Conservation (phyloP, 2,329 filamentous ascomycete species). For the Verticillium tricorpus region DNA sequence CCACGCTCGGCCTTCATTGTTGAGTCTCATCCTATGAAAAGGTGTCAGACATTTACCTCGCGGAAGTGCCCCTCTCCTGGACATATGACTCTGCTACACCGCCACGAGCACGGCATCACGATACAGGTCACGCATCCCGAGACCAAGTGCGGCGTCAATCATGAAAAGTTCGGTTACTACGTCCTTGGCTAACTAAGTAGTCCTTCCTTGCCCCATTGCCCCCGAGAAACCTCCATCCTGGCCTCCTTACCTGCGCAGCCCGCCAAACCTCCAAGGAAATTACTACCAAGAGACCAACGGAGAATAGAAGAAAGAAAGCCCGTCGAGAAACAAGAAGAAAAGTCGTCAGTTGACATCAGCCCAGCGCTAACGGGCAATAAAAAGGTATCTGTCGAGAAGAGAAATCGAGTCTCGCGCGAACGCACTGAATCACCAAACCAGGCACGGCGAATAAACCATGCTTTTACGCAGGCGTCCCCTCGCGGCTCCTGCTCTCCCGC, state of each 20-base stretch:
- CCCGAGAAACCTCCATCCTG: background rate
- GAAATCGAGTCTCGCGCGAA: background rate
- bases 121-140: background rate
- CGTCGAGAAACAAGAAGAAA: background rate
- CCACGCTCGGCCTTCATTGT: too few relatives aligned
- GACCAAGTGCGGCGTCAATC: background rate
- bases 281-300: background rate
- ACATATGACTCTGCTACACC: too few relatives aligned
- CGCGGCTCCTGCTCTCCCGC: constrained; percentile 43
- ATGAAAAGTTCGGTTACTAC: background rate
- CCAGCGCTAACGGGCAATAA: background rate
- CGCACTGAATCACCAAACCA: background rate
- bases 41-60: too few relatives aligned
- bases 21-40: too few relatives aligned
- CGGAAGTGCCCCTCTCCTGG: too few relatives aligned
- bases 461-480: constrained; percentile 24
- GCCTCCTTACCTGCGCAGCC: background rate
- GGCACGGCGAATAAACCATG: background rate
- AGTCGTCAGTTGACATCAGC: constrained; percentile 1
- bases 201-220: background rate
- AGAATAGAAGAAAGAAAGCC: constrained; percentile 1
- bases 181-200: background rate
- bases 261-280: background rate
- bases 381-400: constrained; percentile 2
- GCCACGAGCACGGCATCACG: background rate